These are phyloP conservation scores for Exophiala alcalophila DNA, from an alignment of 2,329 filamentous ascomycete genomes.

Conservation along the genomic window DNA sequence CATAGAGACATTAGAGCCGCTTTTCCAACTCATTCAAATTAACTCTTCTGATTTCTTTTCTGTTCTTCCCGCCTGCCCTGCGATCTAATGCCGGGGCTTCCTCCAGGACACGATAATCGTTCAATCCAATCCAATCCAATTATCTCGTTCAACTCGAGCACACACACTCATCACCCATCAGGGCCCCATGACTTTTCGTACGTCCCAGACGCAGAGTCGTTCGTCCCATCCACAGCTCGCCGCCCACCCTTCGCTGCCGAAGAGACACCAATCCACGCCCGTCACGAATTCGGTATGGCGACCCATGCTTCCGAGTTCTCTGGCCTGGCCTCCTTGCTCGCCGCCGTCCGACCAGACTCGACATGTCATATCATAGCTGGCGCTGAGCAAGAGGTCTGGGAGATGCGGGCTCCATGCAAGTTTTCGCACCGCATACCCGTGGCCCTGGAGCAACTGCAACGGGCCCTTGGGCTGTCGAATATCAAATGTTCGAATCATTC, in stretches of 20 bases:
- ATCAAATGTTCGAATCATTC: slow-evolving; percentile 84
- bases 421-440: slow-evolving; percentile 85
- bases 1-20: no score
- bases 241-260: slow-evolving; percentile 92
- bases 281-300: slow-evolving; percentile 93
- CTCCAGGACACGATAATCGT: no score
- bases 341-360: slow-evolving; percentile 87
- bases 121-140: slow-evolving; percentile 9
- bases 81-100: no score
- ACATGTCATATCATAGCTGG: slow-evolving; percentile 97
- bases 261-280: slow-evolving; percentile 96
- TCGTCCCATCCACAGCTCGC: slow-evolving; percentile 95
- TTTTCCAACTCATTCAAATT: no score
- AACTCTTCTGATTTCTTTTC: no score
- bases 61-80: no score
- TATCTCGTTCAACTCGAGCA: neutral
- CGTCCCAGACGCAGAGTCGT: slow-evolving; percentile 86
- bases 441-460: slow-evolving; percentile 70
- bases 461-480: slow-evolving; percentile 75
- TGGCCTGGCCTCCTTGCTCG: slow-evolving; percentile 37
- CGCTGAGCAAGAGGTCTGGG: slow-evolving; percentile 80
- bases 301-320: slow-evolving; percentile 82
- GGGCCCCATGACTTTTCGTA: slow-evolving; percentile 59
- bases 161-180: slow-evolving; percentile 5
- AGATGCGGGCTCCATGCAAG: slow-evolving; percentile 91